A percentile compares a stretch with the other conserved stretches of the same genome.
These are phyloP conservation scores for Claviceps africana DNA, from an alignment of 2,329 filamentous ascomycete species.

Conservation along the genomic window DNA sequence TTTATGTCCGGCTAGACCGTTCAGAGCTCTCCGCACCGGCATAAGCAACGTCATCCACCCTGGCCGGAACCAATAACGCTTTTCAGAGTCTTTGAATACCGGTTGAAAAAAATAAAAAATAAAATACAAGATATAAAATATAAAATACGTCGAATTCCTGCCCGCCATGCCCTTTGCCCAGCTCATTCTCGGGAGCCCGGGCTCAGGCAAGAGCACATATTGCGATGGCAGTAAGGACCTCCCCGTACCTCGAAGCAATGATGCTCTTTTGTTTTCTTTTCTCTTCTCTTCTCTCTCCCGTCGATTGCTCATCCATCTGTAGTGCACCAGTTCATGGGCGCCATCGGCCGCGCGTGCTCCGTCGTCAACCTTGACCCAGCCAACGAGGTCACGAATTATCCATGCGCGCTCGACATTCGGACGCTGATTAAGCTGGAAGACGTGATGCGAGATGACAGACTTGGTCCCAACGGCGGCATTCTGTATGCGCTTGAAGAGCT, in stretches of 20 bases:
- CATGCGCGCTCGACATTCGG: constrained; percentile 80
- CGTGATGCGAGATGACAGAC: constrained; percentile 79
- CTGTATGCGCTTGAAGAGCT: constrained; percentile 91
- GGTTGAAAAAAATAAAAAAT: background rate
- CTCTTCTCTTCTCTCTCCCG: background rate
- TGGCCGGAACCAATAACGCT: background rate
- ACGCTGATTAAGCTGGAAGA: constrained; percentile 81
- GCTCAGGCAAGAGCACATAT: constrained; percentile 92
- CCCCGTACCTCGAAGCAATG: background rate
- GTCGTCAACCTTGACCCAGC: constrained; percentile 95
- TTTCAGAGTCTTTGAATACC: background rate
- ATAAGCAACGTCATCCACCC: background rate
- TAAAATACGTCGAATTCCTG: background rate
- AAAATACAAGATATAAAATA: too few species aligned
- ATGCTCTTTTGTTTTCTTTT: background rate
- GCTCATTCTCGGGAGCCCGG: constrained; percentile 85
- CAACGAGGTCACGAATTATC: constrained; percentile 84
- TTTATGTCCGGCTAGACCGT: background rate
- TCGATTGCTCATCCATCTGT: background rate
- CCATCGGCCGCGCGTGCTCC: constrained; percentile 87
- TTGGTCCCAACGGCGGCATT: constrained; percentile 86
- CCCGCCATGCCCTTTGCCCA: constrained; percentile 49
- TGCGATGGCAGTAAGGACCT: constrained; percentile 73
- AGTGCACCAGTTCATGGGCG: constrained; percentile 95
- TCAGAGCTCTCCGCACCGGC: background rate